Percentiles rank a stretch among this genome's conserved stretches.
Evolutionary conservation across 2,329 filamentous ascomycete genomes (phyloP).

Genomic region (Exophiala xenobiotica): DNA sequence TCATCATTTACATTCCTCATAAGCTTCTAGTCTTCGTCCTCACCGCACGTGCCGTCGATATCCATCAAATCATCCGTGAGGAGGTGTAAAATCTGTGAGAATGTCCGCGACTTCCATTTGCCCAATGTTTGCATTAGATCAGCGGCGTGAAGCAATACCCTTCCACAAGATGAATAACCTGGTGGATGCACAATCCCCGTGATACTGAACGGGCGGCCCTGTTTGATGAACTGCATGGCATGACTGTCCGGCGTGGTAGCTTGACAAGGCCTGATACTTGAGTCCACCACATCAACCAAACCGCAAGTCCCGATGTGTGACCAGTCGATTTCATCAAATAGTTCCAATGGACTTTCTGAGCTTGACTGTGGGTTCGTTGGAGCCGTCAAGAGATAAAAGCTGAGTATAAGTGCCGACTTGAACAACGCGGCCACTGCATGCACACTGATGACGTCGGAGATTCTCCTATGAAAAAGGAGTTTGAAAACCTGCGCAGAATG

Average conservation of each 20-base stretch:
- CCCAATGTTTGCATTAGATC: neutral
- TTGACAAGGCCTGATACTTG: neutral
- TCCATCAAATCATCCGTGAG: neutral
- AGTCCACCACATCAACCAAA: neutral
- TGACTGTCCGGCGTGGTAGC: neutral
- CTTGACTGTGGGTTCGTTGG: constrained; percentile 21
- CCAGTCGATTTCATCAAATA: constrained; percentile 54
- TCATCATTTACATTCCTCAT: no score
- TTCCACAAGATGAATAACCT: neutral
- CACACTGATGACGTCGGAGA: constrained; percentile 52
- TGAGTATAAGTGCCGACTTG: constrained; percentile 51
- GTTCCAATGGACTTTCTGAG: constrained; percentile 37
- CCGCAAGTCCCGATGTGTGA: constrained; percentile 39
- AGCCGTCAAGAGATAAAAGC: constrained; percentile 50
- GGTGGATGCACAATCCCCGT: neutral
- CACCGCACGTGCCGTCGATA: neutral
- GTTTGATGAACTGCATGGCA: neutral
- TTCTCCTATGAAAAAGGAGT: constrained; percentile 50
- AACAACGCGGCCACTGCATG: constrained; percentile 52
- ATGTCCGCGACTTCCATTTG: neutral
- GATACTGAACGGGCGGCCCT: constrained; percentile 1
- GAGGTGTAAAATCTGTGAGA: neutral
- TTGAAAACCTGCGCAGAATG: constrained; percentile 55
- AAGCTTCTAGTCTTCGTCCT: neutral
- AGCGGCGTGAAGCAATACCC: neutral